Evolutionary conservation across 176 grass and related monocot species (phyloP).

Genomic region (Oryza meyeriana): DNA sequence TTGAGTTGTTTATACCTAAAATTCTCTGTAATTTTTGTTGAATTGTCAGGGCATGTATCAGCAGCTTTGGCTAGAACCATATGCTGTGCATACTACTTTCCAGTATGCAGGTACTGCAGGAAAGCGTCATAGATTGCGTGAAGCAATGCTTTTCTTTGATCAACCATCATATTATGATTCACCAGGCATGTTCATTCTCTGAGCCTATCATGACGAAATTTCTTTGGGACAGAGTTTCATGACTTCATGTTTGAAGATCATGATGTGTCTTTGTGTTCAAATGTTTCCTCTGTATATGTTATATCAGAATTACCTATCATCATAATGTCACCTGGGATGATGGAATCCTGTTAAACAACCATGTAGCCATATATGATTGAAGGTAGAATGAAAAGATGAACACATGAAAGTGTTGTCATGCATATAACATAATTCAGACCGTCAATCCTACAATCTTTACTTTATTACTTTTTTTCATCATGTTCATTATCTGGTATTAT

Average conservation of each 20-base stretch:
- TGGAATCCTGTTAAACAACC: conserved; percentile 4
- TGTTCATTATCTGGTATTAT: conserved; percentile 7
- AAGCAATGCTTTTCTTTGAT: conserved; percentile 92
- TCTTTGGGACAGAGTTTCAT: not conserved
- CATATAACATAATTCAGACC: not conserved
- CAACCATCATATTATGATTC: conserved; percentile 77
- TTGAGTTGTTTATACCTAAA: conserved; percentile 30
- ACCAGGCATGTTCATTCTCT: conserved; percentile 51
- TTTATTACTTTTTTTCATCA: not conserved
- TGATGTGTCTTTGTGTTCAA: not conserved
- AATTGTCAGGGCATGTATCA: conserved; percentile 66
- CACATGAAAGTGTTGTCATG: not conserved
- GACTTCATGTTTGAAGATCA: not conserved
- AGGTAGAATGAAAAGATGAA: not conserved
- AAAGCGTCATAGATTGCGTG: conserved; percentile 93
- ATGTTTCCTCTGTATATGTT: not conserved
- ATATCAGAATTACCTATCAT: not conserved
- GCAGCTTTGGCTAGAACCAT: conserved; percentile 89
- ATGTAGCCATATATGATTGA: conserved; percentile 6
- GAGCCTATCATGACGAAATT: not conserved
- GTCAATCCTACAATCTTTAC: not conserved
- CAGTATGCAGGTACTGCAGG: conserved; percentile 95
- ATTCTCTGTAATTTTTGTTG: conserved; percentile 7
- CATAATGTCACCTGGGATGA: not conserved
- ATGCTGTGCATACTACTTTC: conserved; percentile 97